Percentiles rank a stretch among this genome's conserved stretches.
These are phyloP conservation scores for Colletotrichum sp. DNA, from an alignment of 2,329 filamentous ascomycete genomes.

Conservation along the genomic window DNA sequence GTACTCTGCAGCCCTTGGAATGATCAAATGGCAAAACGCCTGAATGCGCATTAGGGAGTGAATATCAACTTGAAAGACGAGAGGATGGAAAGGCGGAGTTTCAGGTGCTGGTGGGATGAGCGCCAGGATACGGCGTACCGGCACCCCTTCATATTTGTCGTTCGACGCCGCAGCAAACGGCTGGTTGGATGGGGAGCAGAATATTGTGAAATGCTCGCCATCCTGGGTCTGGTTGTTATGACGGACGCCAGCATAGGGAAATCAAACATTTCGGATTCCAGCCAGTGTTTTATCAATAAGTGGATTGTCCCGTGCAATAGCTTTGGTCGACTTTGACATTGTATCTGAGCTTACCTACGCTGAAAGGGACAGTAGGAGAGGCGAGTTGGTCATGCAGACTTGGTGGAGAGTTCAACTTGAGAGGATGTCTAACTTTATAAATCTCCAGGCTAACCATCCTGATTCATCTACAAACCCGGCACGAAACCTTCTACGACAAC, in stretches of 20 bases:
- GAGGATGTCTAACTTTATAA: neutral
- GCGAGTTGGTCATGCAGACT: neutral
- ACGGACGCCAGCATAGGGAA: conserved; percentile 18
- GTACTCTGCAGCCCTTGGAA: neutral
- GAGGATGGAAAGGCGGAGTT: neutral
- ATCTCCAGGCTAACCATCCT: neutral
- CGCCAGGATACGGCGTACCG: neutral
- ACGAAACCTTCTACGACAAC: conserved; percentile 53
- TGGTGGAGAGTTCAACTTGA: neutral
- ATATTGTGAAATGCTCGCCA: conserved; percentile 67
- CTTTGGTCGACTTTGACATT: neutral
- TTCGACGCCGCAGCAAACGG: conserved; percentile 12
- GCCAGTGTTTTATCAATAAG: neutral
- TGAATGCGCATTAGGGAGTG: conserved; percentile 18
- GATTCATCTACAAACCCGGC: neutral
- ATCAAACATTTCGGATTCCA: neutral
- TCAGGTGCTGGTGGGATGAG: neutral
- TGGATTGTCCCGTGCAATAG: neutral
- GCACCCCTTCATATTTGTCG: neutral
- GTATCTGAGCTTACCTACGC: neutral
- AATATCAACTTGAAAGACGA: neutral
- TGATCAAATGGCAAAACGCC: conserved; percentile 15
- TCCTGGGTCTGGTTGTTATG: neutral
- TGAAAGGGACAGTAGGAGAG: neutral
- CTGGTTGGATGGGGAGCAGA: conserved; percentile 48